Percentiles rank a stretch among this genome's conserved stretches.
Evolutionary conservation across 2,329 filamentous ascomycete species (phyloP).

Genomic region (Aureobasidium zeae): DNA sequence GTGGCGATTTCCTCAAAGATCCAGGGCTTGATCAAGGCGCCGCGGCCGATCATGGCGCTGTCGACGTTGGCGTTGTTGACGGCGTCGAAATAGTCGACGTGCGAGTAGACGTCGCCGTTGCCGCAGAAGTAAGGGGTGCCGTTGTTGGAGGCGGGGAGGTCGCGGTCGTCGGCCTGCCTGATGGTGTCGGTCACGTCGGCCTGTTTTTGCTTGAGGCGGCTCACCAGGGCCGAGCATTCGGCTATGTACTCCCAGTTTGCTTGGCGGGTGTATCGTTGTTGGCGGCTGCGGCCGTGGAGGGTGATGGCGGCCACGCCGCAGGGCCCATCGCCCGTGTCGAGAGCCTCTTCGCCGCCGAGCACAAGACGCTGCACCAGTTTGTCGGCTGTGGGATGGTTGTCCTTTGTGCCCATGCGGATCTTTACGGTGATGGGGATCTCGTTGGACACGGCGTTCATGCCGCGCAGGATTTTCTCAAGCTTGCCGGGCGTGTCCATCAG

Average conservation of each 20-base stretch:
- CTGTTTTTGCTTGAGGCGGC: slow-evolving; percentile 62
- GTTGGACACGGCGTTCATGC: slow-evolving; percentile 89
- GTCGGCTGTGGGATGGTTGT: slow-evolving; percentile 66
- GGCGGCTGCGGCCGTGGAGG: slow-evolving; percentile 82
- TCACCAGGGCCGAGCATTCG: slow-evolving; percentile 77
- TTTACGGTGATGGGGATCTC: slow-evolving; percentile 91
- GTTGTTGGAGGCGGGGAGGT: slow-evolving; percentile 55
- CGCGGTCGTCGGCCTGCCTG: slow-evolving; percentile 64
- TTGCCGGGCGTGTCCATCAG: slow-evolving; percentile 82
- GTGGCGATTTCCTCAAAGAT: slow-evolving; percentile 91
- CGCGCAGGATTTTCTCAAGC: slow-evolving; percentile 85
- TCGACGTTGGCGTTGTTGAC: slow-evolving; percentile 73
- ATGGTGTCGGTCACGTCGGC: slow-evolving; percentile 64
- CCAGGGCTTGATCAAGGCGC: slow-evolving; percentile 96
- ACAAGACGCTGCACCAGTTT: slow-evolving; percentile 76
- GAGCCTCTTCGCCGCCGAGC: slow-evolving; percentile 65
- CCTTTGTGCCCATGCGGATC: slow-evolving; percentile 82
- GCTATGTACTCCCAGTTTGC: slow-evolving; percentile 97
- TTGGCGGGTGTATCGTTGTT: slow-evolving; percentile 83
- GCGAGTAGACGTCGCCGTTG: slow-evolving; percentile 93
- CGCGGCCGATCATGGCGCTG: slow-evolving; percentile 93
- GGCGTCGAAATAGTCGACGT: slow-evolving; percentile 74
- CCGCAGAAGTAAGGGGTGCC: slow-evolving; percentile 82
- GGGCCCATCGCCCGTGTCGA: slow-evolving; percentile 56
- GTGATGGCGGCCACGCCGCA: slow-evolving; percentile 91